Evolutionary conservation across 2,329 filamentous ascomycete genomes (phyloP).

Genomic region (Aspergillus spinulosporus): DNA sequence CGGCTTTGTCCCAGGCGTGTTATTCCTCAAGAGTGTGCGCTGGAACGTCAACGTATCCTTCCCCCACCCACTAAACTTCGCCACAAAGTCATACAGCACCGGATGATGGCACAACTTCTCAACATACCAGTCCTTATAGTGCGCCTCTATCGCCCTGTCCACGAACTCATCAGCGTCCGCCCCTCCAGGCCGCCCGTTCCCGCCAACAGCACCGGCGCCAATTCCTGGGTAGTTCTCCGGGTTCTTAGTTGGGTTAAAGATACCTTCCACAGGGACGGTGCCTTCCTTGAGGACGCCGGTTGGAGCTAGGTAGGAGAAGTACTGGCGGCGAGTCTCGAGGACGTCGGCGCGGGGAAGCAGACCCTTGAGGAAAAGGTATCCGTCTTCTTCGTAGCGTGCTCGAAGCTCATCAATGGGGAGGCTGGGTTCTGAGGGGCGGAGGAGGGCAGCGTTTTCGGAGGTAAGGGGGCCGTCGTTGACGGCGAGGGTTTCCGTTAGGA

Average conservation of each 20-base stretch:
- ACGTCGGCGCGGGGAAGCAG: slow-evolving; percentile 56
- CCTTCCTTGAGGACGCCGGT: slow-evolving; percentile 59
- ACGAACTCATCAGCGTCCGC: slow-evolving; percentile 49
- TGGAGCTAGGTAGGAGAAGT: slow-evolving; percentile 56
- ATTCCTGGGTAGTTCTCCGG: slow-evolving; percentile 53
- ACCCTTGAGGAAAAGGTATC: slow-evolving; percentile 58
- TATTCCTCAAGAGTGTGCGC: slow-evolving; percentile 57
- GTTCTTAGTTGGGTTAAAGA: slow-evolving; percentile 51
- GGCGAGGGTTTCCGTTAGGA: slow-evolving; percentile 17
- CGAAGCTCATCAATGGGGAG: slow-evolving; percentile 52
- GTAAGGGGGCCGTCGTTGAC: slow-evolving; percentile 51
- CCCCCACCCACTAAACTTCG: slow-evolving; percentile 56
- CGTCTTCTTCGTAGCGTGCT: slow-evolving; percentile 50
- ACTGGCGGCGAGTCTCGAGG: slow-evolving; percentile 52
- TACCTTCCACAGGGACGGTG: slow-evolving; percentile 53
- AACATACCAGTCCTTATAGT: slow-evolving; percentile 55
- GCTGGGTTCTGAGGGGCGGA: slow-evolving; percentile 47
- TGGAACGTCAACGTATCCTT: slow-evolving; percentile 49
- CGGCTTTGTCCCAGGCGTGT: slow-evolving; percentile 57
- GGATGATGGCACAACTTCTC: slow-evolving; percentile 58
- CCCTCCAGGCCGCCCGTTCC: slow-evolving; percentile 50
- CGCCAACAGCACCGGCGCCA: slow-evolving; percentile 51
- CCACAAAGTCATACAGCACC: slow-evolving; percentile 51
- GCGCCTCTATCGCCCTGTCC: slow-evolving; percentile 55
- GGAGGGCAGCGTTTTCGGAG: slow-evolving; percentile 45